A percentile compares a stretch with the other conserved stretches of the same genome.
Evolutionary conservation across 1,139 yeast genomes (phyloP).

Genomic region (Suhomyces yuchorum): DNA sequence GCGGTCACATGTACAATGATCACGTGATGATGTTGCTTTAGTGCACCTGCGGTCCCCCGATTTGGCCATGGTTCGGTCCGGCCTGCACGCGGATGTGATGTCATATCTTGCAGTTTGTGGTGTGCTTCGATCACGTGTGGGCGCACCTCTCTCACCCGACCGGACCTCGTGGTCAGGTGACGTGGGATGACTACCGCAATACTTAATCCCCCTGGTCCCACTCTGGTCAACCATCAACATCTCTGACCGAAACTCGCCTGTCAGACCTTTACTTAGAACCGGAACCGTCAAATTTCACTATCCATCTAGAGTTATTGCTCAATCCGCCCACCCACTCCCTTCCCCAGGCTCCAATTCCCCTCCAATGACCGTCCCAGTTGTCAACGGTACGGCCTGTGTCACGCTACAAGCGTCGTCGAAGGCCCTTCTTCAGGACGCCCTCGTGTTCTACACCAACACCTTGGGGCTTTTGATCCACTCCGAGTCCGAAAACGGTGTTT

Average conservation of each 20-base stretch:
- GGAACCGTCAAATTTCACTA: not conserved
- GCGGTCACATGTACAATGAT: not conserved
- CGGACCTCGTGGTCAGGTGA: slow-evolving; percentile 10
- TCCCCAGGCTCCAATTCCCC: not conserved
- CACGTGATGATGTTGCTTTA: not conserved
- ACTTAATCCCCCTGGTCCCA: not conserved
- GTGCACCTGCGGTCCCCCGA: no score
- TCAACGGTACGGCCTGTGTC: slow-evolving; percentile 55
- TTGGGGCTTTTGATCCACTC: slow-evolving; percentile 44
- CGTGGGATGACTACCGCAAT: slow-evolving; percentile 4
- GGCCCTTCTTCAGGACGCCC: slow-evolving; percentile 37
- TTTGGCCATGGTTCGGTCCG: no score
- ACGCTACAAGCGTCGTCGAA: slow-evolving; percentile 45
- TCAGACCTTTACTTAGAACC: not conserved
- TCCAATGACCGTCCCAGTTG: slow-evolving; percentile 32
- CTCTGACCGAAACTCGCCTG: not conserved
- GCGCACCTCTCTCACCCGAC: slow-evolving; percentile 15
- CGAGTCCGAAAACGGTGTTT: slow-evolving; percentile 24
- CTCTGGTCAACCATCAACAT: not conserved
- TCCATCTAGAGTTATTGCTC: not conserved
- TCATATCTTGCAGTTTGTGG: no score
- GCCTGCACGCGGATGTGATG: no score
- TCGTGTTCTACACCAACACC: slow-evolving; percentile 48
- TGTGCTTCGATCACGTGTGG: no score
- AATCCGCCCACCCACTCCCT: slow-evolving; percentile 6